These are phyloP conservation scores for Aureobasidium zeae DNA, from an alignment of 2,329 filamentous ascomycete genomes.

Conservation along the genomic window DNA sequence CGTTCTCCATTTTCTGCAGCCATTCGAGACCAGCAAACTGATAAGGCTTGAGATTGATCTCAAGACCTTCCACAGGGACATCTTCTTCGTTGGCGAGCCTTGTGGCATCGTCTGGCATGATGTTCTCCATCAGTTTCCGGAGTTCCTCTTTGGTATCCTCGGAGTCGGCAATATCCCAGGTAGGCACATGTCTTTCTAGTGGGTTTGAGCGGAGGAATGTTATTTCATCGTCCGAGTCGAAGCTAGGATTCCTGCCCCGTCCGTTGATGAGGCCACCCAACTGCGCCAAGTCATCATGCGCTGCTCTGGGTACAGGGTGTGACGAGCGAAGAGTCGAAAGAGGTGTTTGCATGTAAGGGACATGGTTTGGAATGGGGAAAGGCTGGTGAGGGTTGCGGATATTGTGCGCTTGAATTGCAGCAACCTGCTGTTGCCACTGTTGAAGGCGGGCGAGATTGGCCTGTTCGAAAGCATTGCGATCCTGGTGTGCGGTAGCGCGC, in stretches of 20 bases:
- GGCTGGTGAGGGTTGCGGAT: background rate
- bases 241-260: conserved; percentile 8
- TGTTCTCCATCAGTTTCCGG: conserved; percentile 60
- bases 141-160: conserved; percentile 56
- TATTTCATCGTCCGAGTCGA: conserved; percentile 22
- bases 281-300: background rate
- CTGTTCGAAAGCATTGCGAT: background rate
- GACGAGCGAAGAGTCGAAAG: background rate
- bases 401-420: background rate
- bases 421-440: conserved; percentile 3
- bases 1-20: conserved; percentile 65
- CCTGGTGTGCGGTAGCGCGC: background rate
- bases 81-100: conserved; percentile 64
- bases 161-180: conserved; percentile 31
- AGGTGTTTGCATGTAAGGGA: background rate
- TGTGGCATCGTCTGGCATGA: conserved; percentile 57
- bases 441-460: background rate
- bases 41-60: conserved; percentile 64
- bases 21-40: conserved; percentile 70
- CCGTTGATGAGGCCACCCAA: conserved; percentile 2
- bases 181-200: conserved; percentile 22
- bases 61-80: conserved; percentile 48
- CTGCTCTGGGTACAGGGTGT: background rate
- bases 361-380: background rate
- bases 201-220: conserved; percentile 21